Conservation (phyloP, 1,284 basidiomycete genomes). For the Cutaneotrichosporon mucoides region DNA sequence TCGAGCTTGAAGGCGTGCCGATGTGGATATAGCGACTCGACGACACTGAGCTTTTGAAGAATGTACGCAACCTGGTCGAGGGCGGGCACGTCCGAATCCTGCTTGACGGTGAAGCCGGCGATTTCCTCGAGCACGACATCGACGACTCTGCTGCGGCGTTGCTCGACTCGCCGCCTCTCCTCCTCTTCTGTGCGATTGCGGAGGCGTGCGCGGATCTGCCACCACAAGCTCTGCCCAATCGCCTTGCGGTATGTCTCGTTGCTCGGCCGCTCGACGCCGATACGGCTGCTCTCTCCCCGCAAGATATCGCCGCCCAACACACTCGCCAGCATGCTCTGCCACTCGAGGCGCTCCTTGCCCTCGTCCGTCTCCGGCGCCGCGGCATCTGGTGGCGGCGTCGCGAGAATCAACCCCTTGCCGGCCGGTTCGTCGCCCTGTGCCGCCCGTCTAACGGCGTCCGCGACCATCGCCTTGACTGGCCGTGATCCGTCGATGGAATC, state of each 20-base stretch:
- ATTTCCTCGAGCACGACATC: slow-evolving; percentile 81
- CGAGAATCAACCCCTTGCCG: slow-evolving; percentile 9
- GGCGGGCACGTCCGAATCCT: slow-evolving; percentile 51
- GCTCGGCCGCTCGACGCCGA: slow-evolving; percentile 64
- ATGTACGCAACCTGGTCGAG: slow-evolving; percentile 68
- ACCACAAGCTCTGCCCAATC: slow-evolving; percentile 72
- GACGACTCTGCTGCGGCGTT: slow-evolving; percentile 72
- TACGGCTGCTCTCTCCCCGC: slow-evolving; percentile 85
- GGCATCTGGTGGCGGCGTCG: slow-evolving; percentile 16
- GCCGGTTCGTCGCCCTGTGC: slow-evolving; percentile 13
- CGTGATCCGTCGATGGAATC: slow-evolving; percentile 11
- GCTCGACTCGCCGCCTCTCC: slow-evolving; percentile 75
- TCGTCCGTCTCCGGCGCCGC: slow-evolving; percentile 50
- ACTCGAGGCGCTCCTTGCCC: slow-evolving; percentile 79
- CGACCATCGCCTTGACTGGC: slow-evolving; percentile 14
- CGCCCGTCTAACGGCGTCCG: slow-evolving; percentile 14
- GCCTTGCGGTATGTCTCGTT: slow-evolving; percentile 62
- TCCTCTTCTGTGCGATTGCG: slow-evolving; percentile 74
- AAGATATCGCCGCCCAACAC: slow-evolving; percentile 90
- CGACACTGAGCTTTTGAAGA: slow-evolving; percentile 72
- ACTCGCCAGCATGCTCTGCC: slow-evolving; percentile 90
- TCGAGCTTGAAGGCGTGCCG: slow-evolving; percentile 73
- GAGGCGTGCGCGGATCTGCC: slow-evolving; percentile 82
- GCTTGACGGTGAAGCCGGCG: slow-evolving; percentile 58
- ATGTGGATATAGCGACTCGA: slow-evolving; percentile 81